Base-by-base conservation (phyloP, 177 flowering plant species). In the Tripterygium wilfordii region DNA sequence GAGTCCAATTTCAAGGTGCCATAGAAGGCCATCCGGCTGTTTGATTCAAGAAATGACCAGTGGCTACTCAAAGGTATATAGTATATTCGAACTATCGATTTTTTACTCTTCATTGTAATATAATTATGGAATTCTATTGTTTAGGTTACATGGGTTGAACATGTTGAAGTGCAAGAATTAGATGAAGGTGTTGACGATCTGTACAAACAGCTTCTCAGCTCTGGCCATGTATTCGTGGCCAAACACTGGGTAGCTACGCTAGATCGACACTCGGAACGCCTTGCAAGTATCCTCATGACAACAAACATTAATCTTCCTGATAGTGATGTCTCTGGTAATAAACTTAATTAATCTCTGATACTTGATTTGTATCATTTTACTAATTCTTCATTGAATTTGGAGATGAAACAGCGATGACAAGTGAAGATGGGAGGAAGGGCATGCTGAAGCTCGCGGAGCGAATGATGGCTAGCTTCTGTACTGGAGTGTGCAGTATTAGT, bases 21-120 rank as follows among this genome's bases (percentile, higher is more conserved):
- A 83, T 23, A 74, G 86, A 73, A 72, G 88, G 61, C 97, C 97
- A n/a, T 90, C 97, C 2, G 96, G 97, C 3, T 87, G 96, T 48
- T 29, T 90, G 22, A 81, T 90, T 50, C 80, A 86, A 63, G 94
- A 80, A 48, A 71, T 79, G 77, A 82, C 85, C 0, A 82, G 80
- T 64, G 97, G 96, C 0, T 79, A 72, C 63, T 82, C 97, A 0
- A 85, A 82, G 82, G 97, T 85, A 48, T 23, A 9, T 15, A 4
- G 12, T 12, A 7, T 30, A 6, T 7, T 30, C 8, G 7, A 12
- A 7, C 18, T 1, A 4, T 24, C 36, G 24, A 16, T 28, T n/a
- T n/a, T n/a, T n/a, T n/a, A n/a, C n/a, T n/a, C n/a, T n/a, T n/a
- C n/a, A n/a, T n/a, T n/a, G n/a, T n/a, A n/a, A n/a, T n/a, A n/a